Percentiles rank a stretch among this genome's conserved stretches.
Evolutionary conservation across 805 yeast genomes (phyloP).

Genomic region (Metschnikowia gruessii): DNA sequence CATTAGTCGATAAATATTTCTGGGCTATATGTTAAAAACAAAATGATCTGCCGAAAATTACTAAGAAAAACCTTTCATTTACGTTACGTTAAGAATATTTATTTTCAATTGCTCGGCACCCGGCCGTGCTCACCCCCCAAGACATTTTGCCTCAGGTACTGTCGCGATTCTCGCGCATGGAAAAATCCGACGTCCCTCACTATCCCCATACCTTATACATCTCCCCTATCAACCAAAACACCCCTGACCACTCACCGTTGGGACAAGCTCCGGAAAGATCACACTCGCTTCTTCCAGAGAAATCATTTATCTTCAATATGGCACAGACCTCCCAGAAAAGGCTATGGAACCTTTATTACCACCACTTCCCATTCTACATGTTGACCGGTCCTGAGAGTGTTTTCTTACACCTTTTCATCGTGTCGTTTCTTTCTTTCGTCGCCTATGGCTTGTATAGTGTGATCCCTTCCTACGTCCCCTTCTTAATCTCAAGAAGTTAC

Average conservation of each 20-base stretch:
- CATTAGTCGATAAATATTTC: no score
- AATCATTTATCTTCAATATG: neutral
- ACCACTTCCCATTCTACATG: constrained; percentile 49
- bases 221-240: neutral
- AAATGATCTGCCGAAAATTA: no score
- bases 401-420: constrained; percentile 20
- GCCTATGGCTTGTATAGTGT: constrained; percentile 19
- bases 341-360: constrained; percentile 33
- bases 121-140: no score
- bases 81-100: no score
- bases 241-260: neutral
- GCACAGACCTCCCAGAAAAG: constrained; percentile 7
- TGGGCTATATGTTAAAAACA: no score
- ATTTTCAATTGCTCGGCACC: no score
- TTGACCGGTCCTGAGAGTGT: constrained; percentile 44
- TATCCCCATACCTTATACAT: no score
- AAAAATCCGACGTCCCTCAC: no score
- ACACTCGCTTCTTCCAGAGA: neutral
- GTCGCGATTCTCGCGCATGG: neutral
- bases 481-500: constrained; percentile 31
- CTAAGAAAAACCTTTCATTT: no score
- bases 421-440: constrained; percentile 18
- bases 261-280: neutral
- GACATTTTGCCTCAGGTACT: neutral
- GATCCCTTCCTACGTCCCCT: constrained; percentile 29